Evolutionary conservation across 2,329 filamentous ascomycete species (phyloP), one percentile per base, ranked within the genome.

Genomic region (Claviceps sp.): DNA sequence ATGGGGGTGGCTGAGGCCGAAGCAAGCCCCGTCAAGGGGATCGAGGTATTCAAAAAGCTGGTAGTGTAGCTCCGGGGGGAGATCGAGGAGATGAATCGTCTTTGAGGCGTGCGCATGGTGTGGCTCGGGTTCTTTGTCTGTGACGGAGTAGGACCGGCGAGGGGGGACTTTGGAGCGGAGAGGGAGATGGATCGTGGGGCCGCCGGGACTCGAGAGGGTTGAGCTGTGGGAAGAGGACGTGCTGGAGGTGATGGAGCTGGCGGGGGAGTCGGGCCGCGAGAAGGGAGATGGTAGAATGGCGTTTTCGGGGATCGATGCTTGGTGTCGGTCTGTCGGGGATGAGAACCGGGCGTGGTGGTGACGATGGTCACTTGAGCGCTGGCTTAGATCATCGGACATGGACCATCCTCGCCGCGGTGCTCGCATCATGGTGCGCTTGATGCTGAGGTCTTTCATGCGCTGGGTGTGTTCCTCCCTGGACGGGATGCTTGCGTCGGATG

Each of bases 31-130:
- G 65, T 84, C 80, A 56, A 84, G 81, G 48, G 77, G 77, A 65
- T 84, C 80, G 53, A 84, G 74, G 56, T 77, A 75, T 62, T 81
- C 78, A 59, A 82, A 80, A 56, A 84, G 71, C 55, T 72, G 68
- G 56, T 75, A 80, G 63, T 82, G 79, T 11, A 84, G 68, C 64
- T 84, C 80, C 0, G 73, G 64, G 14, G 80, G 80, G 2, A 84
- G 70, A 50, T 78, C 73, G 40, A 70, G 60, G 7, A 83, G 66
- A 16, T 69, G 70, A 47, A 77, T 66, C 51, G 66, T 66, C 30
- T 4, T 34, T 48, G 66, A 60, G 5, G 75, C 68, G 49, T 77
- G 74, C 49, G 71, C 73, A 52, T 72, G 69, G 16, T 59, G 46
- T 1, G 76, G 75, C 61, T 80, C 77, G 52, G 78, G 78, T 62